Evolutionary conservation across 306 rosid species (phyloP), one percentile per base, ranked within the genome.

Genomic region (Erythrophleum fordii): DNA sequence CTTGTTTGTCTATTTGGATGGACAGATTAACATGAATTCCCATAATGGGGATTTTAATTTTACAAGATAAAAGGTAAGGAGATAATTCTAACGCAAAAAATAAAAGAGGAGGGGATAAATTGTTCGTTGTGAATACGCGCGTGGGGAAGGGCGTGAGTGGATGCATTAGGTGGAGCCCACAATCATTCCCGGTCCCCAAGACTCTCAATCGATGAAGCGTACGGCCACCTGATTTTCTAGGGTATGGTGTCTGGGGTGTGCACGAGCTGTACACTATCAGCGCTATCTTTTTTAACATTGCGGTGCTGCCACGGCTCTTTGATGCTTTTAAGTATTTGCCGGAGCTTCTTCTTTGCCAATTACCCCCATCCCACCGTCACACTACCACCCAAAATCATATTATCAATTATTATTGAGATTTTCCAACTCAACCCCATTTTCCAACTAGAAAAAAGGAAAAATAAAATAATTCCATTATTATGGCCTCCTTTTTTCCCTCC

Each of bases 401-500:
- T n/a, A n/a, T 1, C 25, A 3, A 52, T 52, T 52, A 18, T 3
- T 52, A 52, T 52, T 52, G 0, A 17, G 6, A 52, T 48, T 48
- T 48, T 5, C 55, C n/a, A 48, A 48, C 55, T 17, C 20, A 48
- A 48, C 8, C 8, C 55, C 3, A n/a, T 39, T 39, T 39, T 3
- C 42, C 4, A 39, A 0, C 5, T 39, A 26, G 0, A 23, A 46
- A 80, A 34, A 18, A 39, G 41, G 44, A 5, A 6, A 51, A 13
- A 31, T 22, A 61, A 77, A 80, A 25, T 46, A 39, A 12, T 69
- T 71, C 59, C 85, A 87, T 91, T 87, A 87, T 91, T 87, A 86
- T 86, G 97, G 92, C 74, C 85, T 86, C 86, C 87, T 10, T 81
- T 86, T 76, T 79, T n/a, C n/a, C n/a, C n/a, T 81, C 92, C 95